phyloP scores from a whole-genome alignment of 2,329 filamentous ascomycete genomes.

The Teratosphaeria nubilosa region DNA sequence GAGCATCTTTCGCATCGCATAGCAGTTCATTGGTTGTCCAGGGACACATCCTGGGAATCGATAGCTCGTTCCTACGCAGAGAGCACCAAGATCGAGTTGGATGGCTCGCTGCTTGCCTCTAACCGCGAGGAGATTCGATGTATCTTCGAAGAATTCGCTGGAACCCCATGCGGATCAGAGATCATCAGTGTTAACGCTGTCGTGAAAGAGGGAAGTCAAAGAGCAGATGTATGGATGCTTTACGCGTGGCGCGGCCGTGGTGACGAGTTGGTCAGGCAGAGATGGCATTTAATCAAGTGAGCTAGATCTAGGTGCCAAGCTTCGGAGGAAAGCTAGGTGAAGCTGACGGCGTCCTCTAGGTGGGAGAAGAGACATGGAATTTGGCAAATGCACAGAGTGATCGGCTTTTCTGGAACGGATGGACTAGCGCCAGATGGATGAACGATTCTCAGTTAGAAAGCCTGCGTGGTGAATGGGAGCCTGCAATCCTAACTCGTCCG shows the following conservation, averaged over 20 bases:
- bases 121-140: background rate
- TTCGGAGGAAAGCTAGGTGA: background rate
- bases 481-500: background rate
- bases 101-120: background rate
- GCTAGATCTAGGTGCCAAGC: background rate
- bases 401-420: background rate
- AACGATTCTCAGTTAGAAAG: background rate
- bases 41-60: background rate
- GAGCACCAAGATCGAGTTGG: background rate
- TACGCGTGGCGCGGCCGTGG: background rate
- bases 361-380: background rate
- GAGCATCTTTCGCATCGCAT: background rate
- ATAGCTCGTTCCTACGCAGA: background rate
- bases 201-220: background rate
- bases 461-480: no score
- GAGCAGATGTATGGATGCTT: background rate
- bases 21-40: background rate
- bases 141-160: background rate
- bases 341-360: background rate
- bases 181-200: background rate
- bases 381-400: background rate
- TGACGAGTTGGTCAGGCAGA: background rate
- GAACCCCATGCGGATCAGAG: background rate
- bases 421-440: background rate
- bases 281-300: background rate